These are phyloP conservation scores for Acanthamoeba rhysodes DNA, from an alignment of 208 protist genomes.

Conservation along the genomic window DNA sequence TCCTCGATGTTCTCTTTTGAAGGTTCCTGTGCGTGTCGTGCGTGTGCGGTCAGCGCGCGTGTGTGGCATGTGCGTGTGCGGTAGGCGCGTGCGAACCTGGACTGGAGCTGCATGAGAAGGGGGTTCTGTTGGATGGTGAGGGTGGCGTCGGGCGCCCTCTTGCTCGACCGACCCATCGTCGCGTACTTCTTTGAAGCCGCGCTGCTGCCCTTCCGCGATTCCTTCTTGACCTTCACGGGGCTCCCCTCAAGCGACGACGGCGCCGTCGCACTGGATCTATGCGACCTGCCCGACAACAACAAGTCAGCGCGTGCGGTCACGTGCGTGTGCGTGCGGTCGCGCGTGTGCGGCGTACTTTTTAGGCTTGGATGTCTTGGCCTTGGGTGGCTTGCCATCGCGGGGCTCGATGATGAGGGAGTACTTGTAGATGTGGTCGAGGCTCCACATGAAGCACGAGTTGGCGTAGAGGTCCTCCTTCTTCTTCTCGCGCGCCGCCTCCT, in stretches of 20 bases:
- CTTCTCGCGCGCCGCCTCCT: constrained; percentile 5
- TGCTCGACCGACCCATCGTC: constrained; percentile 21
- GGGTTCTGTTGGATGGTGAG: constrained; percentile 46
- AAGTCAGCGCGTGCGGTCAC: background rate
- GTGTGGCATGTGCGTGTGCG: background rate
- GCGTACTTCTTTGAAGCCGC: constrained; percentile 17
- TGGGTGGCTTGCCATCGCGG: constrained; percentile 21
- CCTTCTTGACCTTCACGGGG: constrained; percentile 11
- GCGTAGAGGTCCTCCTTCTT: constrained; percentile 49
- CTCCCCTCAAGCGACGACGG: background rate
- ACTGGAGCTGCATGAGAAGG: constrained; percentile 48
- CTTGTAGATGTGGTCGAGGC: constrained; percentile 38
- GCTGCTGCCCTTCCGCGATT: background rate
- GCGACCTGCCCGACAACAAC: background rate
- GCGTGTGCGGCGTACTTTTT: background rate
- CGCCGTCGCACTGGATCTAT: background rate
- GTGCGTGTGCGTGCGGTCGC: background rate
- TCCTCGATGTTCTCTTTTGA: background rate
- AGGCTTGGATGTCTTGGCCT: background rate
- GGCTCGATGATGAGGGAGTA: constrained; percentile 49
- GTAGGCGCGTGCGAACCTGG: background rate
- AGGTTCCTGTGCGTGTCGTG: background rate
- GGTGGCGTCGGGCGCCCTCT: constrained; percentile 1
- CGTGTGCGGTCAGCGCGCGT: background rate
- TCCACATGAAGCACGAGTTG: constrained; percentile 26